A percentile compares a stretch with the other conserved stretches of the same genome.
phyloP scores from a whole-genome alignment of 202 grass and related monocot species.

The Zoysia matrella region DNA sequence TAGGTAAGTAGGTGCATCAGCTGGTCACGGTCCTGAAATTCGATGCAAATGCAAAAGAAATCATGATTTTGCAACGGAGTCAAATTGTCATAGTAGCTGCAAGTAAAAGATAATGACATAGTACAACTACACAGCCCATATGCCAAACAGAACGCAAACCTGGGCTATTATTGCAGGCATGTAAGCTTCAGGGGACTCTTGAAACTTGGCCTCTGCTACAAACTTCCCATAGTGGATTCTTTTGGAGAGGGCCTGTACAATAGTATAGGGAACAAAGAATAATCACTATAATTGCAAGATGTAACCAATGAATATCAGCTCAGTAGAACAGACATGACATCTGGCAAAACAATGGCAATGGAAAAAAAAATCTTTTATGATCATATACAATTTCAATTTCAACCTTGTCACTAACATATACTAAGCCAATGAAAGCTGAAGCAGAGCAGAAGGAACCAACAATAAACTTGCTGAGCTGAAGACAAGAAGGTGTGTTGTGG shows the following conservation, averaged over 20 bases:
- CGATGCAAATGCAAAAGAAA: not conserved
- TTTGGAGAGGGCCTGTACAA: slow-evolving; percentile 79
- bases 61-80: not conserved
- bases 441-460: not conserved
- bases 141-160: slow-evolving; percentile 41
- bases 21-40: slow-evolving; percentile 61
- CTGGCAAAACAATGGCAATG: not conserved
- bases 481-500: not conserved
- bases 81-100: not conserved
- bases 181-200: slow-evolving; percentile 61
- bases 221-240: slow-evolving; percentile 99
- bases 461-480: not conserved
- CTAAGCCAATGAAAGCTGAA: slow-evolving; percentile 14
- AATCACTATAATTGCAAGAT: slow-evolving; percentile 22
- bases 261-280: slow-evolving; percentile 20
- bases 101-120: not conserved
- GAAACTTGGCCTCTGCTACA: slow-evolving; percentile 95
- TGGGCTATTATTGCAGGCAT: slow-evolving; percentile 70
- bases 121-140: not conserved
- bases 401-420: not conserved
- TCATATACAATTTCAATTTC: not conserved
- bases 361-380: slow-evolving; percentile 23
- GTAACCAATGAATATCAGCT: not conserved
- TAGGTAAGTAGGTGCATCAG: slow-evolving; percentile 84
- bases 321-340: slow-evolving; percentile 16